Conservation (phyloP, 225 moss, liverwort and hornwort genomes). For the Pseudisothecium myosuroides region DNA sequence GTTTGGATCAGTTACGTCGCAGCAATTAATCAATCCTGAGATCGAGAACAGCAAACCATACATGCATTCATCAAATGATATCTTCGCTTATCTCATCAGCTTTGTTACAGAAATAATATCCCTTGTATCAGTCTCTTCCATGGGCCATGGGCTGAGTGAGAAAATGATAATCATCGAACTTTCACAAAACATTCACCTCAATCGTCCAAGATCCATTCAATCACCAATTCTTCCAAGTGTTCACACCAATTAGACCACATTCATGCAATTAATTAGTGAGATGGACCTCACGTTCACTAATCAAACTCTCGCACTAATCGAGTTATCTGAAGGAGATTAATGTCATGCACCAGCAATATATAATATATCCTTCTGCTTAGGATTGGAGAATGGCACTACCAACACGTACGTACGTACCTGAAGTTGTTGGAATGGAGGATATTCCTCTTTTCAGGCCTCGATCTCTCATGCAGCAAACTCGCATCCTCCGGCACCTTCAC, state of each 20-base stretch:
- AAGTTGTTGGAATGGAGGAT: constrained; percentile 15
- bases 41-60: not conserved
- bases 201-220: not conserved
- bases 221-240: not conserved
- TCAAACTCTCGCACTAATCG: not conserved
- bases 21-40: not conserved
- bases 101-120: not conserved
- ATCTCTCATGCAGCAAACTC: not conserved
- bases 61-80: not conserved
- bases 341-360: not conserved
- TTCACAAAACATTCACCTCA: not conserved
- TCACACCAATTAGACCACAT: no score
- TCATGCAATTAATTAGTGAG: not conserved
- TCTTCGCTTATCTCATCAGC: not conserved
- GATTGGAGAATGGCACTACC: not conserved
- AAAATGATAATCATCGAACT: not conserved
- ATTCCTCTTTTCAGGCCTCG: not conserved
- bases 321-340: not conserved
- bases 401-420: not conserved
- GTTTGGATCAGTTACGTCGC: not conserved
- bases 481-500: constrained; percentile 4
- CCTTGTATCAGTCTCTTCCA: not conserved
- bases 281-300: no score
- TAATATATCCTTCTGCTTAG: not conserved
- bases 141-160: not conserved